phyloP scores from a whole-genome alignment of 495 filamentous ascomycete species.

The Neurospora sp. region DNA sequence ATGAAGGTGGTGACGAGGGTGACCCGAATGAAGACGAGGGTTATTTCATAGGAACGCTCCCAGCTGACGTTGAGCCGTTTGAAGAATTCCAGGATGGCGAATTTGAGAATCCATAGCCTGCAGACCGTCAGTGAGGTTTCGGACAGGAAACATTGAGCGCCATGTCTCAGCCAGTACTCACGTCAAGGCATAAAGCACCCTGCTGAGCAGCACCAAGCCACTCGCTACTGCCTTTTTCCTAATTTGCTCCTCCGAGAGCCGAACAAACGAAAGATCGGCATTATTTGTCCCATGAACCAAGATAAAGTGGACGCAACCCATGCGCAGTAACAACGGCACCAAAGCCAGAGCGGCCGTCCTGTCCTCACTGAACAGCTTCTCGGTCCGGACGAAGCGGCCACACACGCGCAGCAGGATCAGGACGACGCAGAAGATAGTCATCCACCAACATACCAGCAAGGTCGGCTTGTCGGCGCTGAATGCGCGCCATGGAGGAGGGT shows the following conservation, averaged over 20 bases:
- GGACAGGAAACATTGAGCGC: not conserved
- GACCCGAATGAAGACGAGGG: constrained; percentile 58
- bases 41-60: constrained; percentile 57
- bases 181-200: constrained; percentile 62
- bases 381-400: constrained; percentile 72
- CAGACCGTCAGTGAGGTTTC: not conserved
- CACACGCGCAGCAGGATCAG: constrained; percentile 69
- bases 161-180: constrained; percentile 19
- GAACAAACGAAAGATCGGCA: constrained; percentile 30
- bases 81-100: constrained; percentile 83
- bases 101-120: constrained; percentile 88
- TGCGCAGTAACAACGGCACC: constrained; percentile 69
- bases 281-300: constrained; percentile 88
- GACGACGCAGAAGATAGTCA: constrained; percentile 66
- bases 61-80: constrained; percentile 65
- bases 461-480: constrained; percentile 58
- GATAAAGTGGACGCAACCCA: constrained; percentile 79
- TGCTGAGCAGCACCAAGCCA: constrained; percentile 51
- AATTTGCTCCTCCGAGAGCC: constrained; percentile 37
- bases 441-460: constrained; percentile 91
- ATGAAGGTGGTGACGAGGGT: constrained; percentile 68
- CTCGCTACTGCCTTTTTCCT: constrained; percentile 48
- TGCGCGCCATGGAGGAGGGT: constrained; percentile 48
- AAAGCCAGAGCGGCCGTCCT: constrained; percentile 72
- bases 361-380: constrained; percentile 78